Conservation (phyloP, 139 green algal species). For the Marvania coccoides region DNA sequence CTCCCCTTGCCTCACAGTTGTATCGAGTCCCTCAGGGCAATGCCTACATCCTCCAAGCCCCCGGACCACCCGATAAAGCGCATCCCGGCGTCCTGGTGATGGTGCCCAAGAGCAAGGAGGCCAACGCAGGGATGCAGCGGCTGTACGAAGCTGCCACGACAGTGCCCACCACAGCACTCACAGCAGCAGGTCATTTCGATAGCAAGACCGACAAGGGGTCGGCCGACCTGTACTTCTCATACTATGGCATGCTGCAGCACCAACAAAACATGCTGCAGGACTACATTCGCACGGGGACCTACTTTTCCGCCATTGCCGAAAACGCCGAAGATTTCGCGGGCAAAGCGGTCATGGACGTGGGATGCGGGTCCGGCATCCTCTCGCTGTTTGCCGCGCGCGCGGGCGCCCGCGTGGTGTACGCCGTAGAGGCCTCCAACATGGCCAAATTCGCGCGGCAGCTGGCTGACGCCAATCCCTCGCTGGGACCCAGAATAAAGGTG, state of each 20-base stretch:
- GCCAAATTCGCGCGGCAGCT: conserved; percentile 65
- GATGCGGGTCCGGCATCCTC: conserved; percentile 88
- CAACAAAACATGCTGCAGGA: conserved; percentile 95
- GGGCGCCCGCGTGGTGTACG: conserved; percentile 84
- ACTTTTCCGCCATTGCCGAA: conserved; percentile 81
- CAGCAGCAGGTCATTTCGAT: conserved; percentile 43
- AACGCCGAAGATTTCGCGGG: conserved; percentile 84
- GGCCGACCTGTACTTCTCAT: conserved; percentile 82
- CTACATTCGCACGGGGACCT: conserved; percentile 84
- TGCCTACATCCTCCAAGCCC: background rate
- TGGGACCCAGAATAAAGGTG: conserved; percentile 39
- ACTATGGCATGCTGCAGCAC: conserved; percentile 79
- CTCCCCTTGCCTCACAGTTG: background rate
- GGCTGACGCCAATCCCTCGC: conserved; percentile 51
- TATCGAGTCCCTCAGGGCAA: background rate
- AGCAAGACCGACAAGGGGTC: conserved; percentile 66
- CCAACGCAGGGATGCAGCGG: background rate
- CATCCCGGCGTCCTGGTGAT: too few species aligned
- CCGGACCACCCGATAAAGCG: background rate
- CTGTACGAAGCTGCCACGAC: background rate
- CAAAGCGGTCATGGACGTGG: conserved; percentile 91
- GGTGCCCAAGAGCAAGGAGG: background rate
- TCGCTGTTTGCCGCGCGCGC: conserved; percentile 90
- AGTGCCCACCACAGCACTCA: background rate
- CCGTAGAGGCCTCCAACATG: conserved; percentile 88